Base-by-base conservation (phyloP, 371 early-diverging fungal genomes). In the Actinomucor elegans region DNA sequence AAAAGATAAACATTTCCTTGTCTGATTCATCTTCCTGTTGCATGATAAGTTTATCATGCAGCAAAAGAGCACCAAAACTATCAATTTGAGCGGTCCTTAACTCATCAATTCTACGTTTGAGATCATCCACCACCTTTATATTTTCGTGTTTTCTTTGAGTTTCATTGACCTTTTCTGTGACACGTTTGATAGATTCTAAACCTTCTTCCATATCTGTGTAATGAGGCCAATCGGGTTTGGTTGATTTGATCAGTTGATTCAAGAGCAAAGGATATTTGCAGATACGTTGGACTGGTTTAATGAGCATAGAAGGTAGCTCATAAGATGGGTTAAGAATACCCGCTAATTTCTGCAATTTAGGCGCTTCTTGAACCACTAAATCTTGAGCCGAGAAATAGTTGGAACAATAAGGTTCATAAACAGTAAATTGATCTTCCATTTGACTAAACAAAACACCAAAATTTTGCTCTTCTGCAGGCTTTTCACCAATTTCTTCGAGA, bases 221-320 rank as follows among this genome's bases (percentile, higher is more conserved):
- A 61, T 85, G 78, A 1, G 88, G 85, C 62, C 90, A 88, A 14
- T 81, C 67, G 28, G 77, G 69, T 41, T 88, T 74, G 17, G 89
- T 87, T 57, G 81, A 80, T 68, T 93, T 93, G 63, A 92, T 73
- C 48, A 97, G 81, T 61, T 95, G 92, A 48, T 84, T 76, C 59
- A 97, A 78, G 40, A 96, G 81, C 24, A 96, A 76, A 18, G 95
- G 94, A 71, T 98, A 99, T 79, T 94, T 96, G 81, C 96, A 94
- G 53, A 98, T 89, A 52, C 99, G 87, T 73, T 99, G 98, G 1
- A 98, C 88, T 1, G 99, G 99, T 69, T 94, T 94, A 73, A 99
- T 96, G 36, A 99, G 80, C 67, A 92, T 80, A 14, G 94, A 92
- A 17, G 89, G 95, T 45, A 98, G 76, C 57, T 89, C 89, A 51